Conservation (phyloP, 2,329 filamentous ascomycete genomes). For the Colletotrichum zoysiae region DNA sequence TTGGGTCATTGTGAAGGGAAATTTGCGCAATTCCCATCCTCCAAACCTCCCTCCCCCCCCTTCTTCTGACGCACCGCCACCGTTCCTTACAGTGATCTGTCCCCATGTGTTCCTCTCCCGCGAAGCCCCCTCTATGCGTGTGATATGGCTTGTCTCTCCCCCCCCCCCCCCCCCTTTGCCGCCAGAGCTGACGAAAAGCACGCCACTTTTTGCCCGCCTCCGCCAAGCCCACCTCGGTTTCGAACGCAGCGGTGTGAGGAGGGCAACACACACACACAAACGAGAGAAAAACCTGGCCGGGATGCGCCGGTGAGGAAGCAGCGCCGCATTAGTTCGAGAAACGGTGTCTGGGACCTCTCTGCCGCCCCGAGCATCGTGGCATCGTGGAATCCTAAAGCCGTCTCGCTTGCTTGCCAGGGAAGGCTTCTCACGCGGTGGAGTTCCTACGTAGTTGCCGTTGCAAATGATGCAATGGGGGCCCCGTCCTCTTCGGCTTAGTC, state of each 20-base stretch:
- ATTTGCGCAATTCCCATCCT: conserved; percentile 33
- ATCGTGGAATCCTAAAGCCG: conserved; percentile 22
- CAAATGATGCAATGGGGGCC: conserved; percentile 21
- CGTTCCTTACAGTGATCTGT: conserved; percentile 26
- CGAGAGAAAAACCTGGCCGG: neutral
- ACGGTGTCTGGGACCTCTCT: conserved; percentile 7
- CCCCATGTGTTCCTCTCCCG: neutral
- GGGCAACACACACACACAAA: neutral
- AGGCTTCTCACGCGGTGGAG: conserved; percentile 15
- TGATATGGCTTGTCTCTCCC: conserved; percentile 1
- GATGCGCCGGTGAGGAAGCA: too few relatives aligned
- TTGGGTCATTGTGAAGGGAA: conserved; percentile 22
- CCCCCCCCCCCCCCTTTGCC: neutral
- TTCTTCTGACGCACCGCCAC: conserved; percentile 11
- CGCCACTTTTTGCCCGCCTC: conserved; percentile 17
- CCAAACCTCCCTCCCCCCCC: neutral
- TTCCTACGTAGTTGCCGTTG: conserved; percentile 23
- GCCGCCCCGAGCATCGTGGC: neutral
- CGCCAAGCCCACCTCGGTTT: neutral
- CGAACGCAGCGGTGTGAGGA: conserved; percentile 2
- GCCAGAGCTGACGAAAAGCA: conserved; percentile 22
- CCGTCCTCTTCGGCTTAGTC: neutral
- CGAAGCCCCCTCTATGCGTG: conserved; percentile 13
- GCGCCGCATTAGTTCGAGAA: conserved; percentile 12
- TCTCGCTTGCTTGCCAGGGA: conserved; percentile 9